Base-by-base conservation (phyloP, 441 rosid species). In the Populus hybrid region DNA sequence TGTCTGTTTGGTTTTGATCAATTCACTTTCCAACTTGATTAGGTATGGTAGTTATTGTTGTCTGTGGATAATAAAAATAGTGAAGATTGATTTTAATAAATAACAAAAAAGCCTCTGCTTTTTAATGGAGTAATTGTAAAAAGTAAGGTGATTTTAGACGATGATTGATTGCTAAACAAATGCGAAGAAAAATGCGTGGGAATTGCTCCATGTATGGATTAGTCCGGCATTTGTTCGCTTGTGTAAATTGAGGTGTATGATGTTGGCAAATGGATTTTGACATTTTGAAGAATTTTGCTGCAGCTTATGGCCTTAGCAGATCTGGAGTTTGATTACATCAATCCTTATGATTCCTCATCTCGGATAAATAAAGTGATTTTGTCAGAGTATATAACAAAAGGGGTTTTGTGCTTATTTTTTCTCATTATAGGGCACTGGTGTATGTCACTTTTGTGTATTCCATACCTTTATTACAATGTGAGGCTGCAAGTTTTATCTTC, bases 231-330 rank as follows among this genome's bases (percentile, higher is more conserved):
- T 64, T 63, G 59, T 23, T 78, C 42, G 70, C 18, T 69, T 53
- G 32, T 28, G 30, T 26, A n/a, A 11, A 70, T 69, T 20, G 68
- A 69, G 50, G 64, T 61, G n/a, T 64, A 3, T 46, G 28, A 23
- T 75, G 46, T 26, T 24, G 59, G 26, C 46, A 63, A 14, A 32
- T 46, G n/a, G 50, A 23, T 36, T 70, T 74, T 78, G 40, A 85
- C 74, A 20, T 35, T 67, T 70, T 53, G 23, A 69, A 20, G 12
- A 70, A 69, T 72, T 71, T 73, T 40, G 81, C 42, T 78, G 92
- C 97, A 95, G 99, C 95, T 96, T 34, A 93, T 94, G 87, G 89
- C 95, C 89, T 86, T 95, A 89, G 98, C 98, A 0, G 99, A 96
- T 86, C 86, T 96, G 32, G 99, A 96, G 89, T 94, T 90, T 64